phyloP scores from a whole-genome alignment of 2,329 filamentous ascomycete genomes.

The Dactylellina cionopaga region DNA sequence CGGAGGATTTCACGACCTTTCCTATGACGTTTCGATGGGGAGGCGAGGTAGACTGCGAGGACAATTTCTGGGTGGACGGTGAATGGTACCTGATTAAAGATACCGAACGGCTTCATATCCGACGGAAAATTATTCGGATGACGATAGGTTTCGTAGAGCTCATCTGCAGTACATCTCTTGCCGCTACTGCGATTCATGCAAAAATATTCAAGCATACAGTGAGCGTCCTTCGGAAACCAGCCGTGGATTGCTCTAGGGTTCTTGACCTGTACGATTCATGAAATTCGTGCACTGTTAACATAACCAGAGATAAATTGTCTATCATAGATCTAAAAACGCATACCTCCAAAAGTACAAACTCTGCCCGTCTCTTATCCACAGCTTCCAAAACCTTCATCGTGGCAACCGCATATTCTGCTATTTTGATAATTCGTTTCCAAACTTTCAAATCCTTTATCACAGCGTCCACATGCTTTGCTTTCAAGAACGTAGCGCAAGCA shows the following conservation, averaged over 20 bases:
- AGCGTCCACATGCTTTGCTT: background rate
- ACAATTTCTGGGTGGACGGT: constrained; percentile 15
- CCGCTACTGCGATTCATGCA: background rate
- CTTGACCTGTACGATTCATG: no score
- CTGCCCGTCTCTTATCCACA: background rate
- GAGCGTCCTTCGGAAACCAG: background rate
- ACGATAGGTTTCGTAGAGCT: no score
- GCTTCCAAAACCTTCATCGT: background rate
- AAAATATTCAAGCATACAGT: background rate
- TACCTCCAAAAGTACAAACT: background rate
- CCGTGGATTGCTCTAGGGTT: no score
- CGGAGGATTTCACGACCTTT: background rate
- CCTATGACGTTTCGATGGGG: no score
- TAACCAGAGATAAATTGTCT: background rate
- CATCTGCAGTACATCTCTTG: background rate
- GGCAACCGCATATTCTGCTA: constrained; percentile 4
- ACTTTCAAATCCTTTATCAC: background rate
- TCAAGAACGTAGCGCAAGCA: background rate
- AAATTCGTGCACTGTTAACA: background rate
- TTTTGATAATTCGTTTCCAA: background rate
- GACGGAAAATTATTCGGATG: background rate
- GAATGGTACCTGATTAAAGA: constrained; percentile 8
- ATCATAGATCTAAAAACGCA: no score
- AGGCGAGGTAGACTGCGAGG: background rate
- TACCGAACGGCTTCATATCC: background rate